A percentile compares a stretch with the other conserved stretches of the same genome.
Conservation (phyloP, 768 basidiomycete species). For the Agrocybe pediades region DNA sequence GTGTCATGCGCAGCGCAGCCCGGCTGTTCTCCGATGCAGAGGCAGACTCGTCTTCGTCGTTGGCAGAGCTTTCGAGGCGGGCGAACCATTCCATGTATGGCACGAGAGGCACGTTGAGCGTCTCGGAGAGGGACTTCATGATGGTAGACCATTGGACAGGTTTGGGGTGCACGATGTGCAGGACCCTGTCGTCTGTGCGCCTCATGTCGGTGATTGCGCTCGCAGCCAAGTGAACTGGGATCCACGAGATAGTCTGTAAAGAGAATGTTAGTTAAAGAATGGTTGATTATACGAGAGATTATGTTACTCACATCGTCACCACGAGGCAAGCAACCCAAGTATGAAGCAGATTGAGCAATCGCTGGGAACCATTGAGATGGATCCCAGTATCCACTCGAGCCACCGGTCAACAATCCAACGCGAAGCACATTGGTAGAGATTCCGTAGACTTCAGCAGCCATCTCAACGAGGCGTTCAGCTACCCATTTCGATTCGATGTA, state of each 20-base stretch:
- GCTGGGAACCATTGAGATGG: slow-evolving; percentile 40
- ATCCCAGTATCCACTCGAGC: slow-evolving; percentile 38
- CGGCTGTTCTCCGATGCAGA: background rate
- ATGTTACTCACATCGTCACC: slow-evolving; percentile 25
- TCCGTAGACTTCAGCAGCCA: slow-evolving; percentile 24
- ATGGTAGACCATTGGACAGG: slow-evolving; percentile 26
- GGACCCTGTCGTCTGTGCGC: slow-evolving; percentile 6
- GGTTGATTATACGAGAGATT: background rate
- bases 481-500: slow-evolving; percentile 47
- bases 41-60: slow-evolving; percentile 7
- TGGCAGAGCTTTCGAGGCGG: slow-evolving; percentile 19
- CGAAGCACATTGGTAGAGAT: slow-evolving; percentile 34
- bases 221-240: slow-evolving; percentile 29
- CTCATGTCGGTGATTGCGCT: slow-evolving; percentile 29
- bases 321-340: slow-evolving; percentile 30
- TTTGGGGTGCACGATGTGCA: slow-evolving; percentile 32
- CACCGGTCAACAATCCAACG: slow-evolving; percentile 40
- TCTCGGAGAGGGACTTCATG: slow-evolving; percentile 16
- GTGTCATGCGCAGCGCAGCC: no score
- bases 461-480: slow-evolving; percentile 35
- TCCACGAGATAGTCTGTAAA: slow-evolving; percentile 24
- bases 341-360: slow-evolving; percentile 28
- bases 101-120: slow-evolving; percentile 27
- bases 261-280: background rate
- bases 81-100: slow-evolving; percentile 32